Evolutionary conservation across 2,329 filamentous ascomycete genomes (phyloP).

Genomic region (Myriosclerotinia duriaeana): DNA sequence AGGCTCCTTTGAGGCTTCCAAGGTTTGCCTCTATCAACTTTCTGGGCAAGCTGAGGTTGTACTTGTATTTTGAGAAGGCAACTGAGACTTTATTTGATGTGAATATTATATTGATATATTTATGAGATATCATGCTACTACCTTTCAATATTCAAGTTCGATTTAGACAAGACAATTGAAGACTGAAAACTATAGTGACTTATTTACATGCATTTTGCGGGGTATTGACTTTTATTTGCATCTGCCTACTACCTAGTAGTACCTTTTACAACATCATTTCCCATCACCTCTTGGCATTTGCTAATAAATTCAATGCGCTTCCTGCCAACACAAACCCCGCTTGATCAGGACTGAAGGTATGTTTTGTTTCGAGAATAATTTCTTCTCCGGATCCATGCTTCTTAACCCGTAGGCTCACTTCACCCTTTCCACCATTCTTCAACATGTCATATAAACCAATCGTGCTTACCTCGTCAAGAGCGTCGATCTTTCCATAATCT

Average conservation of each 20-base stretch:
- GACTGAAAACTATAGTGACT: neutral
- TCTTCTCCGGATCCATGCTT: conserved; percentile 63
- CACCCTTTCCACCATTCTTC: conserved; percentile 71
- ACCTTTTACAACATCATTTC: neutral
- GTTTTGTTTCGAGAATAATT: conserved; percentile 73
- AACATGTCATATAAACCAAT: conserved; percentile 83
- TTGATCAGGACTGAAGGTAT: conserved; percentile 87
- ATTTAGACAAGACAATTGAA: neutral
- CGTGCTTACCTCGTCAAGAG: conserved; percentile 80
- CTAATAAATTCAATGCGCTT: conserved; percentile 87
- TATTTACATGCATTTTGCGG: neutral
- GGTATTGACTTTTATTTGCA: neutral
- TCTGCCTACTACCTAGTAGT: neutral
- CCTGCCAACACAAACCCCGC: conserved; percentile 89
- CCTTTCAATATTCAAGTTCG: no score
- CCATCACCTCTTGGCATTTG: conserved; percentile 50
- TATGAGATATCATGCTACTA: no score
- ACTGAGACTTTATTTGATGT: no score
- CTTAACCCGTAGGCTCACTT: conserved; percentile 66
- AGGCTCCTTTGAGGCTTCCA: no score
- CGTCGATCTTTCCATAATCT: conserved; percentile 81
- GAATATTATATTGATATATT: no score
- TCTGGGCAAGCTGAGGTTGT: no score
- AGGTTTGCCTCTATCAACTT: no score
- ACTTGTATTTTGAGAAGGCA: no score